Evolutionary conservation across 2,329 filamentous ascomycete genomes (phyloP).

Genomic region (Gaeumannomyces sp.): DNA sequence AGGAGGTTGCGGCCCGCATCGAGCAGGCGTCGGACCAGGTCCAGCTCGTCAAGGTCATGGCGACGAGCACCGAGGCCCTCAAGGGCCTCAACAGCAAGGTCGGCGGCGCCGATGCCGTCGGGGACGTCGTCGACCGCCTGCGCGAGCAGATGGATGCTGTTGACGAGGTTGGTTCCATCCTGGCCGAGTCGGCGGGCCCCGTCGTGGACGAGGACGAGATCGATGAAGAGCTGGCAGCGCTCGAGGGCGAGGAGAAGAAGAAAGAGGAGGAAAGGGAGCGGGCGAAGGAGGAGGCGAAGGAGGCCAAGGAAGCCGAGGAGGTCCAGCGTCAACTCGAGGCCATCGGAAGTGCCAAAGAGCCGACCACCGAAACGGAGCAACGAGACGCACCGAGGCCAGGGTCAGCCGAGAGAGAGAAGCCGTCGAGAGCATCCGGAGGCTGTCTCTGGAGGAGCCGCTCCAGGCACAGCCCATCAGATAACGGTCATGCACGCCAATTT

Average conservation of each 20-base stretch:
- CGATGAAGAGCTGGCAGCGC: constrained; percentile 75
- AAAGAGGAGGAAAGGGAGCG: constrained; percentile 46
- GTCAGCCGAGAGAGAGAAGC: constrained; percentile 12
- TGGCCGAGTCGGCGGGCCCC: constrained; percentile 54
- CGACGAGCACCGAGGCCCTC: constrained; percentile 67
- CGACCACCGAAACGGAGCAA: constrained; percentile 22
- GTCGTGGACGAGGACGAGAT: constrained; percentile 74
- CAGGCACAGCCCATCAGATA: constrained; percentile 17
- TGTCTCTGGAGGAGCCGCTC: constrained; percentile 30
- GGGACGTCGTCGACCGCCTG: constrained; percentile 67
- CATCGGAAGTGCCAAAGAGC: constrained; percentile 31
- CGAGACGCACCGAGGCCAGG: background rate
- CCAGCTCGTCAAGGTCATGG: constrained; percentile 76
- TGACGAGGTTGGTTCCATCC: constrained; percentile 74
- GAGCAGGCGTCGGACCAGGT: constrained; percentile 82
- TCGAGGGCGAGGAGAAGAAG: constrained; percentile 57
- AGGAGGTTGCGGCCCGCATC: constrained; percentile 76
- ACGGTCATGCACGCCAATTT: background rate
- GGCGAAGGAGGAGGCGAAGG: constrained; percentile 38
- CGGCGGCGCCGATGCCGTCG: constrained; percentile 70
- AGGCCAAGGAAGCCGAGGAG: constrained; percentile 37
- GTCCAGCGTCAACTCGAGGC: constrained; percentile 43
- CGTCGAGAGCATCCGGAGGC: constrained; percentile 19
- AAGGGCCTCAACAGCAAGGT: constrained; percentile 67
- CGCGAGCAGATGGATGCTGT: constrained; percentile 74